Evolutionary conservation across 2,329 filamentous ascomycete species (phyloP).

Genomic region (Penicillium glabrum): DNA sequence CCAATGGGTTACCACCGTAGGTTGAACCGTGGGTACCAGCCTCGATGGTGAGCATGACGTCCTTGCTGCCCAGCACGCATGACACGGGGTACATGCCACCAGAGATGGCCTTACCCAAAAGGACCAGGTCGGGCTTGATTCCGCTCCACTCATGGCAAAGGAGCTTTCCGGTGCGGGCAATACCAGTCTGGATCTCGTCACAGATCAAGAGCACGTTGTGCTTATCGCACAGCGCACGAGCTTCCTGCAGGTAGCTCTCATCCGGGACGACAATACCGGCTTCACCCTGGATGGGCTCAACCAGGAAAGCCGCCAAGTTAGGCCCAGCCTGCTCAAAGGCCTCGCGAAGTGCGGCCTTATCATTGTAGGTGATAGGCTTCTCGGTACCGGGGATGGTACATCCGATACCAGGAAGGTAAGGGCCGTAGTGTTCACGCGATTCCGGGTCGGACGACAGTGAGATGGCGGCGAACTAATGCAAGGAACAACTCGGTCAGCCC

Average conservation of each 20-base stretch:
- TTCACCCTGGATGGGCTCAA: slow-evolving; percentile 97
- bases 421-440: slow-evolving; percentile 94
- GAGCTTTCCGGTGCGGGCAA: slow-evolving; percentile 90
- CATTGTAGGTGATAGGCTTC: slow-evolving; percentile 81
- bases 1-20: slow-evolving; percentile 96
- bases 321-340: slow-evolving; percentile 77
- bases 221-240: slow-evolving; percentile 84
- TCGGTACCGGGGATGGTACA: slow-evolving; percentile 72
- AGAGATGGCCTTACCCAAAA: slow-evolving; percentile 95
- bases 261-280: slow-evolving; percentile 95
- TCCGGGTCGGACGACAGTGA: slow-evolving; percentile 95
- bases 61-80: slow-evolving; percentile 80
- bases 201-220: slow-evolving; percentile 95
- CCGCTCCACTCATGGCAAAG: slow-evolving; percentile 92
- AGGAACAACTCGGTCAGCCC: slow-evolving; percentile 5
- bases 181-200: slow-evolving; percentile 98
- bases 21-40: slow-evolving; percentile 96
- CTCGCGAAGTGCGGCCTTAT: slow-evolving; percentile 74
- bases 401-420: slow-evolving; percentile 87
- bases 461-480: slow-evolving; percentile 78
- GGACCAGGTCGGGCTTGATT: slow-evolving; percentile 92
- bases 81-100: slow-evolving; percentile 99
- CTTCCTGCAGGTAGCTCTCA: slow-evolving; percentile 78
- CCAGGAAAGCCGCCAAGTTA: slow-evolving; percentile 86
- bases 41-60: slow-evolving; percentile 94